Conservation (phyloP, 78 protist species). For the Acrasis kona region DNA sequence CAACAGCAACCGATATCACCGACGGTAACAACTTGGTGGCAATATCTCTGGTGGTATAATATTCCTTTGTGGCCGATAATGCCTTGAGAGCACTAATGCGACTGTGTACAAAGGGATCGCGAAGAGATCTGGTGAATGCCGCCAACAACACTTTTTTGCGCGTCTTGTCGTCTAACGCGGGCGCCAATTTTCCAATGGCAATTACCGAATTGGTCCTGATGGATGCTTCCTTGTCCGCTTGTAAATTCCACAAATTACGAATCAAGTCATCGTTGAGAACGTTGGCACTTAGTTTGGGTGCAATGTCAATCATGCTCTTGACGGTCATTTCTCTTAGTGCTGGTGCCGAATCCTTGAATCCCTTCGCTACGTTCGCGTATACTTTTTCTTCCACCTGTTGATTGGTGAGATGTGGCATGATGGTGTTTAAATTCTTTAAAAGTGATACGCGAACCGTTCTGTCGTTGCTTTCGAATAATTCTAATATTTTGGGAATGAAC, state of each 20-base stretch:
- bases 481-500: conserved; percentile 5
- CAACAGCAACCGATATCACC: not conserved
- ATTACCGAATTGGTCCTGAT: conserved; percentile 50
- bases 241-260: conserved; percentile 15
- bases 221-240: conserved; percentile 29
- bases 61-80: not conserved
- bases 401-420: not conserved
- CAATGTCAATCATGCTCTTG: conserved; percentile 23
- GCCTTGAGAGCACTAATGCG: conserved; percentile 7
- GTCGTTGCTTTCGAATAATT: conserved; percentile 12
- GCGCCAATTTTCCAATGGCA: conserved; percentile 39
- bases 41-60: not conserved
- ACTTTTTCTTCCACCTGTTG: not conserved
- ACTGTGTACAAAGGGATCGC: conserved; percentile 28
- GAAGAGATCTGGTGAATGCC: conserved; percentile 22
- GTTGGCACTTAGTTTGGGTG: not conserved
- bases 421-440: not conserved
- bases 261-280: not conserved
- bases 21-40: not conserved
- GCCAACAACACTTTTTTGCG: conserved; percentile 11
- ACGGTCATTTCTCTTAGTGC: conserved; percentile 33
- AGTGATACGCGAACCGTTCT: conserved; percentile 1
- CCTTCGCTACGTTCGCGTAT: not conserved
- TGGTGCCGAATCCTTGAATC: conserved; percentile 18
- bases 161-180: not conserved